These are phyloP conservation scores for Dendrobium catenatum DNA, from an alignment of 106 monocot species.

Conservation along the genomic window DNA sequence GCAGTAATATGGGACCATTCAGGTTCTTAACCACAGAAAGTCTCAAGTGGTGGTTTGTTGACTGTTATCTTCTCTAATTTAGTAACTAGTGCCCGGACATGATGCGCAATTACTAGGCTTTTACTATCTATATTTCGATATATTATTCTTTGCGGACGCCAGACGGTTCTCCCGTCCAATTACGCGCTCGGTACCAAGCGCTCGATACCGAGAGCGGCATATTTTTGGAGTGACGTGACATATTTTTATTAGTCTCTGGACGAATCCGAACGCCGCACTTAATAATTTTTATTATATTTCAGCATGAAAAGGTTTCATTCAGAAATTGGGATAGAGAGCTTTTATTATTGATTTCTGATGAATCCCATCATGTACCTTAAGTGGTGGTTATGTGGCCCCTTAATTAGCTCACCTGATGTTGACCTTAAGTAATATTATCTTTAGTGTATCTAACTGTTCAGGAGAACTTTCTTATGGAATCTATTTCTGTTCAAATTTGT, in stretches of 20 bases:
- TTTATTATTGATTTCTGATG: background rate
- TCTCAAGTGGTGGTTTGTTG: background rate
- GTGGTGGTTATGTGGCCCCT: slow-evolving; percentile 10
- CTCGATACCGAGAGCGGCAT: too few relatives aligned
- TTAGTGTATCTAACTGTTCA: background rate
- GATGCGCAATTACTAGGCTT: background rate
- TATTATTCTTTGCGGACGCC: too few relatives aligned
- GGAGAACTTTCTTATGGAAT: background rate
- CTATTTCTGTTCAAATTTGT: background rate
- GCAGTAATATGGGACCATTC: background rate
- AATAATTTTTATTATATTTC: background rate
- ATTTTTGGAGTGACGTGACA: too few relatives aligned
- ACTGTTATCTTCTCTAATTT: too few relatives aligned
- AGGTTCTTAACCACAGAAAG: background rate
- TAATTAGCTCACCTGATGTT: too few relatives aligned
- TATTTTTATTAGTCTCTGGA: too few relatives aligned
- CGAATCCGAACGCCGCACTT: too few relatives aligned
- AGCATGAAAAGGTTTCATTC: background rate
- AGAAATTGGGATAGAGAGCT: background rate
- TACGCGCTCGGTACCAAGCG: too few relatives aligned
- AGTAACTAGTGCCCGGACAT: background rate
- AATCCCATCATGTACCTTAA: slow-evolving; percentile 24
- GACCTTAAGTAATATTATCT: background rate
- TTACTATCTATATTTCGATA: background rate
- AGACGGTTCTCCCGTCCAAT: too few relatives aligned